phyloP scores from a whole-genome alignment of 495 filamentous ascomycete species.

The Cercophora samala region DNA sequence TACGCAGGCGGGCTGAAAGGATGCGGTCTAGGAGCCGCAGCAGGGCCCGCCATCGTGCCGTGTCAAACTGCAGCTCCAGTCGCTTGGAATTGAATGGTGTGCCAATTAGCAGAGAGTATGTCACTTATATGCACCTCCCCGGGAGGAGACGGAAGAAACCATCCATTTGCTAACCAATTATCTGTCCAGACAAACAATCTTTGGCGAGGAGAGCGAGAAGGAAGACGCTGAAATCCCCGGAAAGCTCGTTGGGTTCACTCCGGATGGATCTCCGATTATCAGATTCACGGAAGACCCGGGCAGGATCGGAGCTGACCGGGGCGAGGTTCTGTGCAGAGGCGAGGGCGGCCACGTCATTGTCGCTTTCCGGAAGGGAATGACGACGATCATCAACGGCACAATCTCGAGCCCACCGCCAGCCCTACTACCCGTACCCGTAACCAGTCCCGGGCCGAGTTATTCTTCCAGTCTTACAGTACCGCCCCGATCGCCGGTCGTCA shows the following conservation, averaged over 20 bases:
- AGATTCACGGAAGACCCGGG: constrained; percentile 30
- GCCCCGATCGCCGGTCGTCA: constrained; percentile 6
- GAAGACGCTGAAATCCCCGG: constrained; percentile 27
- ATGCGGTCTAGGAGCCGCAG: constrained; percentile 23
- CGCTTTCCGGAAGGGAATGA: constrained; percentile 28
- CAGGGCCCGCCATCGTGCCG: constrained; percentile 9
- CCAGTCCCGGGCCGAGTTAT: not conserved
- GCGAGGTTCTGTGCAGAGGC: constrained; percentile 25
- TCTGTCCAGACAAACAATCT: constrained; percentile 26
- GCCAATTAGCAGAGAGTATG: constrained; percentile 34
- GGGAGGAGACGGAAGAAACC: not conserved
- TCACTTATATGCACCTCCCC: not conserved
- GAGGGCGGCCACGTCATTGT: constrained; percentile 28
- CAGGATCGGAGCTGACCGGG: constrained; percentile 19
- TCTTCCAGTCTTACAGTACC: constrained; percentile 1
- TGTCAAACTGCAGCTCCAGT: constrained; percentile 20
- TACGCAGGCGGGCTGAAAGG: constrained; percentile 28
- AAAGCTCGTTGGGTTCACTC: constrained; percentile 37
- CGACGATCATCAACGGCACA: constrained; percentile 12
- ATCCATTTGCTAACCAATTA: constrained; percentile 9
- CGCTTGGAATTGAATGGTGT: constrained; percentile 20
- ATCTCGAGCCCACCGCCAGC: not conserved
- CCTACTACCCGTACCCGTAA: not conserved
- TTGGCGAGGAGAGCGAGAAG: constrained; percentile 27
- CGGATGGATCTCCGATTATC: constrained; percentile 29